These are phyloP conservation scores for Cytospora mali DNA, from an alignment of 2,329 filamentous ascomycete genomes.

Conservation along the genomic window DNA sequence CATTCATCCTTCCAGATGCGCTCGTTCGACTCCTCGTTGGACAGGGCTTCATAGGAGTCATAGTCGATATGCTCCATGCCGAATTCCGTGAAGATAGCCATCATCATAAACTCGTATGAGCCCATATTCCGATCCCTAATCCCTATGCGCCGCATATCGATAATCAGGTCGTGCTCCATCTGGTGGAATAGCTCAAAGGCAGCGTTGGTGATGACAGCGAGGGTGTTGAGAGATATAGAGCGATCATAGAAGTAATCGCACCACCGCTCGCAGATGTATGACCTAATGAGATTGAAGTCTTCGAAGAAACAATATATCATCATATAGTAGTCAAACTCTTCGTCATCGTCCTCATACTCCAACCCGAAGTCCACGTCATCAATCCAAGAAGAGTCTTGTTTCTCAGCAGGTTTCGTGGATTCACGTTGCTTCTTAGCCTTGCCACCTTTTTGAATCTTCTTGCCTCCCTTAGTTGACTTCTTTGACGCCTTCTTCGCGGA, in stretches of 20 bases:
- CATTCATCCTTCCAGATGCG: constrained; percentile 35
- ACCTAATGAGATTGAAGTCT: constrained; percentile 38
- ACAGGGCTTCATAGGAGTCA: constrained; percentile 29
- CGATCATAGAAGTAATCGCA: constrained; percentile 37
- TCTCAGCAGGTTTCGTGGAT: constrained; percentile 6
- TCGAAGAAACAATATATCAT: constrained; percentile 41
- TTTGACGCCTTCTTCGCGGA: not conserved
- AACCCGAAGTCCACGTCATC: constrained; percentile 32
- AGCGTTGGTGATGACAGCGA: constrained; percentile 38
- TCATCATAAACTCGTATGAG: constrained; percentile 34
- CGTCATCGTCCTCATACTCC: constrained; percentile 30
- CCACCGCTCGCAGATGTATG: constrained; percentile 37
- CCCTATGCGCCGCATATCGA: constrained; percentile 25
- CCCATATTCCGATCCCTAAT: constrained; percentile 20
- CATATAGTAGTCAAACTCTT: constrained; percentile 38
- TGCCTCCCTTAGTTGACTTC: not conserved
- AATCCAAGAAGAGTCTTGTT: constrained; percentile 28
- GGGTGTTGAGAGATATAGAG: constrained; percentile 32
- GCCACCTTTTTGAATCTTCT: not conserved
- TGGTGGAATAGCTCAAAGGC: constrained; percentile 39
- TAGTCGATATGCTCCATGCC: constrained; percentile 37
- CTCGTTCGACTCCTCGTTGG: constrained; percentile 30
- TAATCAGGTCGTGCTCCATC: constrained; percentile 34
- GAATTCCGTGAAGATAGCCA: constrained; percentile 34
- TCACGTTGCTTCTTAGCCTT: not conserved